Evolutionary conservation across 2,329 filamentous ascomycete genomes (phyloP), one percentile per base, ranked within the genome.

Genomic region (Xylaria sp.): DNA sequence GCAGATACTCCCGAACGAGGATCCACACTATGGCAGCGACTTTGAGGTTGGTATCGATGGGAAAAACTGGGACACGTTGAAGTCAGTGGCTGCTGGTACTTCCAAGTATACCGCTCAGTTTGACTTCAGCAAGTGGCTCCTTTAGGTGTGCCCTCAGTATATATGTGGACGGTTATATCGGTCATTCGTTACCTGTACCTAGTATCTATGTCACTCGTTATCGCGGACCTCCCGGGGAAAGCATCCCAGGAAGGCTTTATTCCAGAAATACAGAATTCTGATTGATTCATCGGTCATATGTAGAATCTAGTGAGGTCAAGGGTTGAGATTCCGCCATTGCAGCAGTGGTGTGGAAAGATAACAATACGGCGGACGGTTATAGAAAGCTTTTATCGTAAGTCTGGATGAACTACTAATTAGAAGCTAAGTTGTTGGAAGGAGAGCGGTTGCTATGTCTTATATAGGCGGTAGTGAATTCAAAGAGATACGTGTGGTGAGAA

Each of bases 91-190:
- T 48, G 9, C n/a, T 3, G 42, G 42, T 20, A 59, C 57, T 4
- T 11, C 57, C 38, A 13, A n/a, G 4, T 59, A 59, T 48, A 48
- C 57, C 26, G 57, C 57, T 28, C 57, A 59, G 40, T 59, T 59
- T 36, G 57, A 59, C n/a, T 59, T 59, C 17, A n/a, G n/a, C 26
- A 15, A 46, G 57, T 59, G 57, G 57, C 57, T 60, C 11, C 42
- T 60, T 60, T 60, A 60, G 26, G 36, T 33, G 13, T 42, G 23
- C 6, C 23, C 38, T 58, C 7, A 2, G 23, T 42, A n/a, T 42
- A 15, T 44, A 26, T 9, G 1, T 9, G n/a, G 15, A 20, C 10
- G 26, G 4, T 23, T 26, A 57, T 40, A 36, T 15, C 33, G 7
- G n/a, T 15, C 62, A 63, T 38, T 57, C 40, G 40, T n/a, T 42